phyloP scores from a whole-genome alignment of 208 protist species.

The Acanthamoeba culbertsoni region DNA sequence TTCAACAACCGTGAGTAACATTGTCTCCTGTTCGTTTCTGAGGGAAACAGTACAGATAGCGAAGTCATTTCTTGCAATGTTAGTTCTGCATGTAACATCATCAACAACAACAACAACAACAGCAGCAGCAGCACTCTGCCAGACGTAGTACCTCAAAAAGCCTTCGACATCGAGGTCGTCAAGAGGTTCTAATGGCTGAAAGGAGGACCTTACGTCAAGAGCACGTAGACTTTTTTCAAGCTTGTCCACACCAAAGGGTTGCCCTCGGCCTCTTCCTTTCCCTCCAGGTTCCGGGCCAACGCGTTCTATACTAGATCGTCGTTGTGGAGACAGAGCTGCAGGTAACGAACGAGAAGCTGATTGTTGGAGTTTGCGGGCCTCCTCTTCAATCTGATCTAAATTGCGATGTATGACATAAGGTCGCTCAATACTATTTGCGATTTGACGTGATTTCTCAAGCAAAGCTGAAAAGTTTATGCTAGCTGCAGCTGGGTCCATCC shows the following conservation, averaged over 20 bases:
- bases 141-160: not conserved
- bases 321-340: not conserved
- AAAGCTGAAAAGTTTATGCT: not conserved
- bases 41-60: not conserved
- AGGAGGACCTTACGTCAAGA: not conserved
- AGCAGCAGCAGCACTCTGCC: not conserved
- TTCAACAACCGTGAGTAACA: not conserved
- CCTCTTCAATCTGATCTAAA: conserved; percentile 28
- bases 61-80: not conserved
- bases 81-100: no score
- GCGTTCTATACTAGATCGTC: not conserved
- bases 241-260: not conserved
- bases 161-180: not conserved
- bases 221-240: not conserved
- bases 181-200: not conserved
- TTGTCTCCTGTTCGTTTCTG: conserved; percentile 10
- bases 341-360: not conserved
- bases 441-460: not conserved
- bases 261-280: not conserved
- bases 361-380: not conserved
- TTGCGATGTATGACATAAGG: conserved; percentile 1
- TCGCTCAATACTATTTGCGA: not conserved
- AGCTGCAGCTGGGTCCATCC: not conserved
- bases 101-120: not conserved
- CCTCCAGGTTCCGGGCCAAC: not conserved